Conservation (phyloP, 371 early-diverging fungal genomes). For the Cokeromyces recurvatus region DNA sequence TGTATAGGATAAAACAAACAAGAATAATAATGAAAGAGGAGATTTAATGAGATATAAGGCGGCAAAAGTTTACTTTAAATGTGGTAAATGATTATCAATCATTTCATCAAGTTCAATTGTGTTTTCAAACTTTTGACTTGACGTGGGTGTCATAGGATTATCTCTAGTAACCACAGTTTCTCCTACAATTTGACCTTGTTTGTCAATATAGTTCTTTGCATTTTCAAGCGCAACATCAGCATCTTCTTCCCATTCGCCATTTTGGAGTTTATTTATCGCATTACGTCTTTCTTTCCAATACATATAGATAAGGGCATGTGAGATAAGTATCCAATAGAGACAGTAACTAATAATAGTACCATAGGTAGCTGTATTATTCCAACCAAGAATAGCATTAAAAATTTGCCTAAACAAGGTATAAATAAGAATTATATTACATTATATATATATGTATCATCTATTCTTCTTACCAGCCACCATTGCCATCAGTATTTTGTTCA, state of each 20-base stretch:
- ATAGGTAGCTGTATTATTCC: conserved; percentile 71
- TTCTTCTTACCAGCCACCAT: conserved; percentile 51
- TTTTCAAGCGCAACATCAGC: conserved; percentile 28
- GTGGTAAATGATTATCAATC: no score
- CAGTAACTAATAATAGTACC: conserved; percentile 69
- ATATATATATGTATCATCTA: background rate
- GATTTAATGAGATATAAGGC: no score
- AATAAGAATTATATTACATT: background rate
- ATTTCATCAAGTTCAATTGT: no score
- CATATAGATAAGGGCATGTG: conserved; percentile 42
- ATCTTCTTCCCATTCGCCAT: conserved; percentile 19
- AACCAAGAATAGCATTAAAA: conserved; percentile 72
- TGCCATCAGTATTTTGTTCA: conserved; percentile 35
- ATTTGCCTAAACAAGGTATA: conserved; percentile 19
- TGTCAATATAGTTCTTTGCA: conserved; percentile 22
- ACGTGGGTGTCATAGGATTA: no score
- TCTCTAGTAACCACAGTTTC: no score
- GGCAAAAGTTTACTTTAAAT: no score
- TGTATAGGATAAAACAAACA: no score
- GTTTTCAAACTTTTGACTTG: no score
- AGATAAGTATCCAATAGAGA: conserved; percentile 66
- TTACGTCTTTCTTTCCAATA: conserved; percentile 34
- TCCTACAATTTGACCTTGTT: conserved; percentile 23
- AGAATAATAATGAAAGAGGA: no score
- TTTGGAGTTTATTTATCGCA: conserved; percentile 15